phyloP scores from a whole-genome alignment of 78 protist species.

The Chrysochromulina parva region DNA sequence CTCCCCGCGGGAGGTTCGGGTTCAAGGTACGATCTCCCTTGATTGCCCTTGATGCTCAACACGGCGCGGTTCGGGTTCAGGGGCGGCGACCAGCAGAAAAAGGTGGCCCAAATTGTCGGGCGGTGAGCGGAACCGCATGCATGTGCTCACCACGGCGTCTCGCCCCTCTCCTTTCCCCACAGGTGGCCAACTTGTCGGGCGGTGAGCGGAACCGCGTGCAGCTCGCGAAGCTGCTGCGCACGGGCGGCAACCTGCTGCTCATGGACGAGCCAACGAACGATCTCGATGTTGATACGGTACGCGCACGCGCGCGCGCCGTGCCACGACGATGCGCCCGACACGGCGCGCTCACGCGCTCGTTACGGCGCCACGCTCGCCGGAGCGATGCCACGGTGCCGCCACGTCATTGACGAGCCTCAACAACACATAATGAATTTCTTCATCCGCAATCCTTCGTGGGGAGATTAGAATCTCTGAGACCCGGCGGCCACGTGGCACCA shows the following conservation, averaged over 20 bases:
- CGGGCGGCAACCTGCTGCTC: constrained; percentile 16
- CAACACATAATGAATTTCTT: too few species aligned
- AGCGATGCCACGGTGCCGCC: too few species aligned
- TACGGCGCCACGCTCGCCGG: too few species aligned
- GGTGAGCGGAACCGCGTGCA: constrained; percentile 63
- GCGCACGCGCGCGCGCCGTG: too few species aligned
- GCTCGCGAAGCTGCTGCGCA: constrained; percentile 33
- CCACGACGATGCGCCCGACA: neutral
- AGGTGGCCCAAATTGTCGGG: constrained; percentile 31
- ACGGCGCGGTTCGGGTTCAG: constrained; percentile 34
- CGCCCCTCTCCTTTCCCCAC: neutral
- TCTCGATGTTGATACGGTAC: constrained; percentile 56
- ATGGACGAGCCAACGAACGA: constrained; percentile 62
- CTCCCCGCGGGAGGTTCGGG: too few species aligned
- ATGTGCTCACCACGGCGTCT: too few species aligned
- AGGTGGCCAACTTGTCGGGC: constrained; percentile 37
- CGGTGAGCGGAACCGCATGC: constrained; percentile 62
- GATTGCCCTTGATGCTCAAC: too few species aligned
- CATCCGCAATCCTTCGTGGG: too few species aligned
- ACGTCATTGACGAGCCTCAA: too few species aligned
- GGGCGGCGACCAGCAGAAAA: constrained; percentile 30
- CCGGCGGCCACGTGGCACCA: too few species aligned
- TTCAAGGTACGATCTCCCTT: too few species aligned
- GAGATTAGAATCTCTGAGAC: too few species aligned
- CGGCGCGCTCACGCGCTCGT: neutral